phyloP scores from a whole-genome alignment of 495 filamentous ascomycete species.

The Penicillium ochrochloron region DNA sequence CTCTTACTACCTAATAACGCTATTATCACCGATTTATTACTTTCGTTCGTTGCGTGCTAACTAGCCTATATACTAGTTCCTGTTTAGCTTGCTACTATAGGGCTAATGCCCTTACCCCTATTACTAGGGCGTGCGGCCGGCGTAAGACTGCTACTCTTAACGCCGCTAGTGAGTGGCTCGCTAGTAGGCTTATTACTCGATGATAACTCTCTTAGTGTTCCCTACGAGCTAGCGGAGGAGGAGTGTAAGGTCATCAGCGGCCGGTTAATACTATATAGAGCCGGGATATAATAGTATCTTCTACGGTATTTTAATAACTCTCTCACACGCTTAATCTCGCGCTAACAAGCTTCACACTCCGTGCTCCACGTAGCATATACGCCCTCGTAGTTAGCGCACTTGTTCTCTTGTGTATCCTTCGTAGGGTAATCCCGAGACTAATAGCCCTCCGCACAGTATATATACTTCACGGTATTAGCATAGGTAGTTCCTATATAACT shows the following conservation, averaged over 20 bases:
- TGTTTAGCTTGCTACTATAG: neutral
- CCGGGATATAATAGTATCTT: neutral
- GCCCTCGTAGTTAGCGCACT: conserved; percentile 15
- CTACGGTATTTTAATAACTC: neutral
- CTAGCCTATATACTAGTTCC: neutral
- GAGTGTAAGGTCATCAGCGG: neutral
- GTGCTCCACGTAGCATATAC: conserved; percentile 8
- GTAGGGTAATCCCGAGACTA: neutral
- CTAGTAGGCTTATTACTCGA: no score
- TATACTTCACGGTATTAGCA: neutral
- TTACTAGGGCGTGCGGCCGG: neutral
- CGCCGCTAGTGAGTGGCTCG: neutral
- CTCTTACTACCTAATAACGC: neutral
- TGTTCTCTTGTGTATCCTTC: neutral
- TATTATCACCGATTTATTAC: neutral
- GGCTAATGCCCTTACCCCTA: neutral
- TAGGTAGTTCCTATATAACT: neutral
- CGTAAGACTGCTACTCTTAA: neutral
- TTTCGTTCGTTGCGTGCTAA: neutral
- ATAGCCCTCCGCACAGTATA: neutral
- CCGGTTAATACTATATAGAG: neutral
- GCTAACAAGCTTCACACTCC: neutral
- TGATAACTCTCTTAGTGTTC: neutral
- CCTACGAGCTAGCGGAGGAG: neutral
- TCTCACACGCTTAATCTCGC: neutral